A percentile compares a stretch with the other conserved stretches of the same genome.
Evolutionary conservation across 2,329 filamentous ascomycete genomes (phyloP).

Genomic region (Penicillium sclerotiorum): DNA sequence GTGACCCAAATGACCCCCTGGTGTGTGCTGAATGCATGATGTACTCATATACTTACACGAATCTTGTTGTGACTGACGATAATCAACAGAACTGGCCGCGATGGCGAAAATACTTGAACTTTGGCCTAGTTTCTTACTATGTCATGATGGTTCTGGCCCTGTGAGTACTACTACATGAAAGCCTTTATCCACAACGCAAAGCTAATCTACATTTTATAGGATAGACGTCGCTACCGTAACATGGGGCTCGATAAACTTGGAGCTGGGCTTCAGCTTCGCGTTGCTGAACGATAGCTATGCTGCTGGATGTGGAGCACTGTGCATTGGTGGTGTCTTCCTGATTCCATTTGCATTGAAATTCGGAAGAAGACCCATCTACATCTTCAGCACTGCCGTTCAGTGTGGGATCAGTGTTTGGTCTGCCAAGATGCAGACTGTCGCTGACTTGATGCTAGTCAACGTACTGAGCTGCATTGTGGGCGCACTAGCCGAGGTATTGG

Average conservation of each 20-base stretch:
- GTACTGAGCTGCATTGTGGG: conserved; percentile 49
- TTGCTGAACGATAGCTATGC: conserved; percentile 52
- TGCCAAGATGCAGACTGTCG: conserved; percentile 45
- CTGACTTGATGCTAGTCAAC: conserved; percentile 50
- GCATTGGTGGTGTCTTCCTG: conserved; percentile 46
- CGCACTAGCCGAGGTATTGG: conserved; percentile 47
- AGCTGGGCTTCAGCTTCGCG: conserved; percentile 48
- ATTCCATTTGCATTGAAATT: conserved; percentile 52
- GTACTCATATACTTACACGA: no score
- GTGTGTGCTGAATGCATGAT: conserved; percentile 11
- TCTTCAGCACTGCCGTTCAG: conserved; percentile 45
- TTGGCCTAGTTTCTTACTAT: conserved; percentile 31
- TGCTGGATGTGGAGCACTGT: conserved; percentile 45
- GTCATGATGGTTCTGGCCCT: conserved; percentile 31
- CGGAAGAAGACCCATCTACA: conserved; percentile 50
- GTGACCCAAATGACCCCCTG: conserved; percentile 32
- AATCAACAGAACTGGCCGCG: conserved; percentile 25
- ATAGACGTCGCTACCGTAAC: conserved; percentile 44
- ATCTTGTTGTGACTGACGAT: background rate
- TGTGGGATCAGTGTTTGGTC: conserved; percentile 46
- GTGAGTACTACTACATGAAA: conserved; percentile 18
- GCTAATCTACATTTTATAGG: background rate
- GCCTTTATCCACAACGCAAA: no score
- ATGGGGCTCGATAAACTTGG: conserved; percentile 47
- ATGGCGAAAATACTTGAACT: conserved; percentile 30